These are phyloP conservation scores for Cytospora leucostoma DNA, from an alignment of 2,329 filamentous ascomycete genomes.

Conservation along the genomic window DNA sequence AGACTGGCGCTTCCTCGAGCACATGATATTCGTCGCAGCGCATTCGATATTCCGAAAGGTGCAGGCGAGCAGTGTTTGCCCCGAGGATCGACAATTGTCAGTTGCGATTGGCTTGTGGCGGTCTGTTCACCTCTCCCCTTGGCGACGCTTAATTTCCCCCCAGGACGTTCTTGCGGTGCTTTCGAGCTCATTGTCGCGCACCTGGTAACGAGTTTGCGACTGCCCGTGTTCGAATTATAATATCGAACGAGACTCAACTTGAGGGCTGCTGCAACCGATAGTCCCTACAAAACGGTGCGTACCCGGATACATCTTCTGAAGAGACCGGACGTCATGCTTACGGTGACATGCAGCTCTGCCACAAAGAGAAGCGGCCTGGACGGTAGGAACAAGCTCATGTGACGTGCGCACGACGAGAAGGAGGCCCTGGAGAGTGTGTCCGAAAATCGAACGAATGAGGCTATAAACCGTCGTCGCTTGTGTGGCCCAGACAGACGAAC, in stretches of 20 bases:
- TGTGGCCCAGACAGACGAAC: not conserved
- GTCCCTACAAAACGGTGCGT: not conserved
- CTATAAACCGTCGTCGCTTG: not conserved
- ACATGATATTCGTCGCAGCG: constrained; percentile 18
- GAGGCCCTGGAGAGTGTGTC: not conserved
- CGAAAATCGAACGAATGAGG: not conserved
- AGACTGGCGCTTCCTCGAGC: constrained; percentile 15
- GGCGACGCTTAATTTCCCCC: not conserved
- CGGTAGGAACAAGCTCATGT: not conserved
- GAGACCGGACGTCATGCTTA: not conserved
- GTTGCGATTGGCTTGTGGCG: not conserved
- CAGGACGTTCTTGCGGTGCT: not conserved
- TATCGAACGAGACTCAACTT: not conserved
- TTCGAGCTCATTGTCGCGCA: not conserved
- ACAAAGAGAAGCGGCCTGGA: not conserved
- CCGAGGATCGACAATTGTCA: not conserved
- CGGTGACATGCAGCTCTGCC: not conserved
- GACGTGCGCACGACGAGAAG: not conserved
- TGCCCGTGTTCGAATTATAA: not conserved
- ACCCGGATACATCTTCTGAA: not conserved
- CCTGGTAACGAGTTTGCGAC: not conserved
- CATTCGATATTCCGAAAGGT: constrained; percentile 7
- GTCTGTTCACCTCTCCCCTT: not conserved
- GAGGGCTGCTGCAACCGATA: not conserved
- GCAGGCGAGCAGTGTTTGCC: constrained; percentile 8